Conservation (phyloP, 306 rosid species). For the Lotus japonicus region DNA sequence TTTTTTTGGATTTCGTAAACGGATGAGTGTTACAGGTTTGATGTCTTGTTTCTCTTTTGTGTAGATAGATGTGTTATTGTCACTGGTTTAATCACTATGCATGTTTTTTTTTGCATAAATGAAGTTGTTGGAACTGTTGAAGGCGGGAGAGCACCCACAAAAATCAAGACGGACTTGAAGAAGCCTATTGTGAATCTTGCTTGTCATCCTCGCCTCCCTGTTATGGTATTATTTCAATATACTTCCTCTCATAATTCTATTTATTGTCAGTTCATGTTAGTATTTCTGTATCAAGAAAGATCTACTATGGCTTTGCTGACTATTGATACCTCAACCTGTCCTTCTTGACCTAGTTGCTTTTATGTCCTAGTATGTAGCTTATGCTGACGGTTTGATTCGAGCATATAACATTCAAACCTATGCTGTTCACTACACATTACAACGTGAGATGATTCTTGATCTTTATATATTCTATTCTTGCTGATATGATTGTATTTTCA, state of each 20-base stretch:
- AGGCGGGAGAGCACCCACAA: conserved; percentile 95
- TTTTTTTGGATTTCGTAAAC: conserved; percentile 85
- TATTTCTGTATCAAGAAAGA: conserved; percentile 14
- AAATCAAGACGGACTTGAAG: conserved; percentile 94
- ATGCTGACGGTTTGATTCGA: conserved; percentile 93
- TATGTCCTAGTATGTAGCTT: conserved; percentile 76
- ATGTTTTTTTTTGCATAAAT: conserved; percentile 34
- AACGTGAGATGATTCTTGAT: conserved; percentile 53
- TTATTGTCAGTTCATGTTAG: conserved; percentile 10
- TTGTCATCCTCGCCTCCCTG: conserved; percentile 98
- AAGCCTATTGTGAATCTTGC: conserved; percentile 95
- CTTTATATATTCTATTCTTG: conserved; percentile 19
- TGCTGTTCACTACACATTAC: conserved; percentile 92
- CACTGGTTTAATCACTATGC: not conserved
- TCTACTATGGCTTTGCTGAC: conserved; percentile 1
- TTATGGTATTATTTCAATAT: conserved; percentile 43
- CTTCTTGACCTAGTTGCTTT: conserved; percentile 19
- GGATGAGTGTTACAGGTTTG: conserved; percentile 96
- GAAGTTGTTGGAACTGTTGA: conserved; percentile 98
- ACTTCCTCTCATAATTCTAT: conserved; percentile 5
- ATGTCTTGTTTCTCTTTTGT: conserved; percentile 7
- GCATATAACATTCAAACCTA: conserved; percentile 91
- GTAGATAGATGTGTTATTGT: not conserved
- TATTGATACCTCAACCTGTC: conserved; percentile 11
- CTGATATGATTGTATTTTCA: conserved; percentile 18